These are phyloP conservation scores for Penicillium pancosmium DNA, from an alignment of 495 filamentous ascomycete genomes.

Conservation along the genomic window DNA sequence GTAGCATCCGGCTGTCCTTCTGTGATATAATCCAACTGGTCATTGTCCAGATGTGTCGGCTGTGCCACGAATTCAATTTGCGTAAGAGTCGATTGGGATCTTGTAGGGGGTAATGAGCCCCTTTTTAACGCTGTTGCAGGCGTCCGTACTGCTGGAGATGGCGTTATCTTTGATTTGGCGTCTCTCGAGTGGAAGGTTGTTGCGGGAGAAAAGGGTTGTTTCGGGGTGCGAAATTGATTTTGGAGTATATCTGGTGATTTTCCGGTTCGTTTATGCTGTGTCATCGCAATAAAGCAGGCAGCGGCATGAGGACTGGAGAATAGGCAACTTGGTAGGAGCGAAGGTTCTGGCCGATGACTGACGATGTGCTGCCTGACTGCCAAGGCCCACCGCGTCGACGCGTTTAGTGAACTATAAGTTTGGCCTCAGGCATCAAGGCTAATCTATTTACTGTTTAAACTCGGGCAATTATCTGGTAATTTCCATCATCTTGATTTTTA, in stretches of 20 bases:
- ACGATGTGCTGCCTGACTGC: constrained; percentile 10
- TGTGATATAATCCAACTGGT: constrained; percentile 37
- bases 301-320: constrained; percentile 20
- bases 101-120: constrained; percentile 20
- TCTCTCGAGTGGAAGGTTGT: constrained; percentile 25
- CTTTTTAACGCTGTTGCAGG: constrained; percentile 28
- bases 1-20: not conserved
- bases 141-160: constrained; percentile 27
- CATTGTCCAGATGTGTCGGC: constrained; percentile 29
- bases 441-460: not conserved
- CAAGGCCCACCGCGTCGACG: constrained; percentile 30
- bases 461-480: not conserved
- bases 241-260: constrained; percentile 20
- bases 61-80: constrained; percentile 48
- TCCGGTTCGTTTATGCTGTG: constrained; percentile 23
- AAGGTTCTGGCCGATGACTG: constrained; percentile 19
- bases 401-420: constrained; percentile 16
- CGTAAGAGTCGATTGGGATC: constrained; percentile 44
- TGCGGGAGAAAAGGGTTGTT: constrained; percentile 20
- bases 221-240: constrained; percentile 32
- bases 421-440: not conserved
- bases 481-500: too few species aligned
- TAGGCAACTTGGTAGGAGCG: not conserved
- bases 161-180: constrained; percentile 20
- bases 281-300: constrained; percentile 37